Base-by-base conservation (phyloP, 2,329 filamentous ascomycete species). In the Pseudocercospora cruenta region DNA sequence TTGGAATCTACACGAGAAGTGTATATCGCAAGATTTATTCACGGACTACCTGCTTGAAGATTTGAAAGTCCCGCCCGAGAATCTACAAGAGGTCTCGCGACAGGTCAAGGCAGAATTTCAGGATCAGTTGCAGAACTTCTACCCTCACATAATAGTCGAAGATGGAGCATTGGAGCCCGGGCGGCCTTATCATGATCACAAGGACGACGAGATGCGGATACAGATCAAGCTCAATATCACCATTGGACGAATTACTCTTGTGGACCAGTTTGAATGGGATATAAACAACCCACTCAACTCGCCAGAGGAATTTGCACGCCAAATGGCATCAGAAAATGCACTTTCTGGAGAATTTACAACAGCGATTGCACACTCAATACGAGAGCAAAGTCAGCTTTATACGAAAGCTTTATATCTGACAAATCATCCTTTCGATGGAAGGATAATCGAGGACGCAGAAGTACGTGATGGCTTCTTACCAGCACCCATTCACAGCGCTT, bases 181-280 rank as follows among this genome's bases (percentile, higher is more conserved):
- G 75, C 84, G 96, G 12, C 94, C 94, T 0, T 98, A 98, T 77
- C 90, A 87, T 45, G 94, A 95, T 6, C 97, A 97, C 83, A 98
- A 98, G 80, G 97, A 99, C 76, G 95, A 99, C 77, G 95, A 99
- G 82, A 97, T 99, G 94, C 91, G 95, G 59, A 91, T 99, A 72
- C 82, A 96, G 51, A 88, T 99, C 80, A 98, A 97, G 80, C 85
- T 99, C 59, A 97, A 98, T 80, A 97, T 99, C 75, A 98, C 95
- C 6, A 97, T 99, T 75, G 95, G 94, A 47, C 91, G 92, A 69
- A 92, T 96, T 76, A 98, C 94, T 0, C 84, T 99, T 26, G 90
- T 97, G 39, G 95, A 99, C 75, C 95, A 98, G 77, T 98, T 99
- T 68, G 95, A 99, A 80, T 99, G 95, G 95, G 95, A 99, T 73